Evolutionary conservation across 2,329 filamentous ascomycete species (phyloP).

Genomic region (Fusarium tuaranense): DNA sequence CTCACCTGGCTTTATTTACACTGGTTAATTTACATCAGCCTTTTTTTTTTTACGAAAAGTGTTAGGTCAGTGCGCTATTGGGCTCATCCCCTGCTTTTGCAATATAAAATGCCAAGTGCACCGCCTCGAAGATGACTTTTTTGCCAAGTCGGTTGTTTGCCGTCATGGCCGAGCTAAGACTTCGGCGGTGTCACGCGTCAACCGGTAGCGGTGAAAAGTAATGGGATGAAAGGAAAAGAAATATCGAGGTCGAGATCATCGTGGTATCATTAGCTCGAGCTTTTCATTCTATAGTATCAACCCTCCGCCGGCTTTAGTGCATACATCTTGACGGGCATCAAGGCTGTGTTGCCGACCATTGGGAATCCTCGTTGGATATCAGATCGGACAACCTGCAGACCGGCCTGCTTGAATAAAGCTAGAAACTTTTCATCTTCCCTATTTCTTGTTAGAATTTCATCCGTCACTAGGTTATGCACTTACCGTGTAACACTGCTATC

Average conservation of each 20-base stretch:
- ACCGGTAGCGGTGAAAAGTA: background rate
- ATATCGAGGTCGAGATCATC: background rate
- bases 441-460: constrained; percentile 2
- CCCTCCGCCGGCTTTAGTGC: constrained; percentile 69
- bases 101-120: constrained; percentile 10
- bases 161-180: background rate
- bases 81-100: background rate
- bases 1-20: background rate
- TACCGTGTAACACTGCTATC: constrained; percentile 83
- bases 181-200: background rate
- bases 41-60: background rate
- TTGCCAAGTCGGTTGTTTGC: background rate
- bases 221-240: background rate
- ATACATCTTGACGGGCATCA: constrained; percentile 83
- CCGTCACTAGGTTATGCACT: constrained; percentile 5
- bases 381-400: constrained; percentile 74
- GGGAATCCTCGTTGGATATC: constrained; percentile 79
- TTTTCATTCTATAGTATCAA: background rate
- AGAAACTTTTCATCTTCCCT: constrained; percentile 80
- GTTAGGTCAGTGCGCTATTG: background rate
- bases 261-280: background rate
- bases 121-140: background rate
- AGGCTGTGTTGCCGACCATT: constrained; percentile 53
- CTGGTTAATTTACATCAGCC: background rate
- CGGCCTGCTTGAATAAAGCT: constrained; percentile 75